phyloP scores from a whole-genome alignment of 148 eudicot genomes.

The Cornus florida region DNA sequence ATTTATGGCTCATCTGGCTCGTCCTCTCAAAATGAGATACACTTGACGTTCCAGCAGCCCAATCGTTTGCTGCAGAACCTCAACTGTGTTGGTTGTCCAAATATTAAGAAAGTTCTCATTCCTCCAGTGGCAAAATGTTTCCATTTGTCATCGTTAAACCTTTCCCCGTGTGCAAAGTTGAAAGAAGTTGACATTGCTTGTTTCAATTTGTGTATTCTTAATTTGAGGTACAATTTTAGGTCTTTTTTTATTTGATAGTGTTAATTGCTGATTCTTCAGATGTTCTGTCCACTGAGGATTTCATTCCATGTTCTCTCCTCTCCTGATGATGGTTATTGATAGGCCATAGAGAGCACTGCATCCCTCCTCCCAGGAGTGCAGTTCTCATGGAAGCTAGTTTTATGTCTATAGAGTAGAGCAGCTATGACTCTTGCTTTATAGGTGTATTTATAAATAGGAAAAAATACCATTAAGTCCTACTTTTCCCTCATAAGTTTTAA shows the following conservation, averaged over 20 bases:
- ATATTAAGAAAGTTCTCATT: conserved; percentile 74
- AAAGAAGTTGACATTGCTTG: conserved; percentile 84
- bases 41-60: conserved; percentile 36
- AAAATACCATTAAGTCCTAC: too few relatives aligned
- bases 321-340: neutral
- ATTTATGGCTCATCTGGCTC: conserved; percentile 21
- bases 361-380: too few relatives aligned
- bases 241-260: neutral
- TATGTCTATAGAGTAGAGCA: too few relatives aligned
- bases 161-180: conserved; percentile 76
- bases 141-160: conserved; percentile 69
- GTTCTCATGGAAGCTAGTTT: too few relatives aligned
- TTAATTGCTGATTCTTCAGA: neutral
- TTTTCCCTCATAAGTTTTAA: too few relatives aligned
- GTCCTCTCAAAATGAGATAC: conserved; percentile 17
- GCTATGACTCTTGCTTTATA: too few relatives aligned
- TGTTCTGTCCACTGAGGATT: neutral
- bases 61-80: conserved; percentile 72
- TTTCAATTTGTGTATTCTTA: conserved; percentile 70
- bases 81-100: conserved; percentile 91
- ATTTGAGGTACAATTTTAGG: conserved; percentile 61
- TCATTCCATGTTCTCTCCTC: neutral
- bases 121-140: conserved; percentile 66
- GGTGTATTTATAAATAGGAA: too few relatives aligned
- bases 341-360: too few relatives aligned